phyloP scores from a whole-genome alignment of 108 stramenopile species.

The Bacterosira constricta region DNA sequence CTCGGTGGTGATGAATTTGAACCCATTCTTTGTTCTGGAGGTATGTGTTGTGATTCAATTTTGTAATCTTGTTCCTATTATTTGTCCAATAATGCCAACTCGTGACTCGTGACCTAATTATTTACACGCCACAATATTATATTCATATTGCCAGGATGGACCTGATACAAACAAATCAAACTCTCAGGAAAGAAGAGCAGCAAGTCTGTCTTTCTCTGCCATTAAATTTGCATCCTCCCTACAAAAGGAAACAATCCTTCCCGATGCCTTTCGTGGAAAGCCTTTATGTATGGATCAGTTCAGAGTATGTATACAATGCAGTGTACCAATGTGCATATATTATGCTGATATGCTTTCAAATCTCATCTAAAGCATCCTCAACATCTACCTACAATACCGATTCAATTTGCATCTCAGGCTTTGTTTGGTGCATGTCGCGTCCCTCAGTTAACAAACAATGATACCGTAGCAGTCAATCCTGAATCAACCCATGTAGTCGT shows the following conservation, averaged over 20 bases:
- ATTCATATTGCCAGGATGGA: constrained; percentile 45
- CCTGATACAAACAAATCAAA: constrained; percentile 82
- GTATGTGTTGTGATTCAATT: constrained; percentile 21
- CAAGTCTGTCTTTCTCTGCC: constrained; percentile 71
- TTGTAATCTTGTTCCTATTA: no score
- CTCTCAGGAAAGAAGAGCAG: constrained; percentile 70
- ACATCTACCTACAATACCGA: not conserved
- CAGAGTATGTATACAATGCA: constrained; percentile 4
- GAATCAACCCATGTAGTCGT: constrained; percentile 75
- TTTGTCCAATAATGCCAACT: no score
- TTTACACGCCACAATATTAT: no score
- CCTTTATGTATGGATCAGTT: constrained; percentile 89
- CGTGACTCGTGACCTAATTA: no score
- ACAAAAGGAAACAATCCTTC: constrained; percentile 62
- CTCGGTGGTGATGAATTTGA: constrained; percentile 82
- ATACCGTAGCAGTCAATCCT: constrained; percentile 66
- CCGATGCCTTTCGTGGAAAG: constrained; percentile 72
- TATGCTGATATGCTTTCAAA: not conserved
- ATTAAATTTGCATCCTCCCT: constrained; percentile 73
- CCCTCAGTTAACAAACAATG: constrained; percentile 52
- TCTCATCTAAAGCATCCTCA: not conserved
- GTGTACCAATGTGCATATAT: constrained; percentile 1
- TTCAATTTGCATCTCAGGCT: constrained; percentile 33
- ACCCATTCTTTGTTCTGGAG: constrained; percentile 88
- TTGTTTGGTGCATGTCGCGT: constrained; percentile 72